These are phyloP conservation scores for Chlorella vulgaris DNA, from an alignment of 139 green algal species.

Conservation along the genomic window DNA sequence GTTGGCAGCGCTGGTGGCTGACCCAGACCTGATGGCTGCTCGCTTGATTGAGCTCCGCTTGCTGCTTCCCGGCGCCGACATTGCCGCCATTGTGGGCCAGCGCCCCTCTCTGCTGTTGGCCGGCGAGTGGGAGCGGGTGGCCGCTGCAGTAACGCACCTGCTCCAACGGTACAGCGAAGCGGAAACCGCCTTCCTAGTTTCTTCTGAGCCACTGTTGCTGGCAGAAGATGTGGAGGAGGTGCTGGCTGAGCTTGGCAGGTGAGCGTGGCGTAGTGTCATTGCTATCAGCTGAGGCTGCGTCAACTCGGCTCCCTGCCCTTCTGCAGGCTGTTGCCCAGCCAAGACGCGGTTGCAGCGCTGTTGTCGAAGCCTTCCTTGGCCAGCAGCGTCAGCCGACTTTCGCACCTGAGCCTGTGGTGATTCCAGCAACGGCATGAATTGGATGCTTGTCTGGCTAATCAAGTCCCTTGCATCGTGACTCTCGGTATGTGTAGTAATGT, in stretches of 20 bases:
- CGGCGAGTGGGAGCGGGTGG: conserved; percentile 29
- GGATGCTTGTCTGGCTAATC: no score
- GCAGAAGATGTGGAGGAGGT: conserved; percentile 26
- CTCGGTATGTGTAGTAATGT: not conserved
- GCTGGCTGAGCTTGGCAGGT: conserved; percentile 24
- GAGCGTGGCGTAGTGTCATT: not conserved
- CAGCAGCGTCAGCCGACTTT: not conserved
- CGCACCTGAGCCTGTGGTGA: conserved; percentile 34
- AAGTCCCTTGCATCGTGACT: not conserved
- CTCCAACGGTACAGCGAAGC: conserved; percentile 9
- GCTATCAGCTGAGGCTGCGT: not conserved
- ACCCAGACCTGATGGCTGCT: conserved; percentile 1
- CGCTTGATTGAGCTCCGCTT: conserved; percentile 8
- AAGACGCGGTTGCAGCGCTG: not conserved
- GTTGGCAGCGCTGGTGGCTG: conserved; percentile 10
- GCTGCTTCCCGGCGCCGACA: not conserved
- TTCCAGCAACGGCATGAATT: not conserved
- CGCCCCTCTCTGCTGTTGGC: conserved; percentile 29
- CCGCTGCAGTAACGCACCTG: not conserved
- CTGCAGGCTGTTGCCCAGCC: conserved; percentile 18
- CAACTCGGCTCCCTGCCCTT: not conserved
- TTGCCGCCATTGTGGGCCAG: conserved; percentile 13
- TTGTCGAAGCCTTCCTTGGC: not conserved
- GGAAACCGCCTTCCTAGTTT: not conserved
- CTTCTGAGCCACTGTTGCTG: conserved; percentile 25